Conservation (phyloP, 768 basidiomycete genomes). For the Lanmaoa pseudosensibilis region DNA sequence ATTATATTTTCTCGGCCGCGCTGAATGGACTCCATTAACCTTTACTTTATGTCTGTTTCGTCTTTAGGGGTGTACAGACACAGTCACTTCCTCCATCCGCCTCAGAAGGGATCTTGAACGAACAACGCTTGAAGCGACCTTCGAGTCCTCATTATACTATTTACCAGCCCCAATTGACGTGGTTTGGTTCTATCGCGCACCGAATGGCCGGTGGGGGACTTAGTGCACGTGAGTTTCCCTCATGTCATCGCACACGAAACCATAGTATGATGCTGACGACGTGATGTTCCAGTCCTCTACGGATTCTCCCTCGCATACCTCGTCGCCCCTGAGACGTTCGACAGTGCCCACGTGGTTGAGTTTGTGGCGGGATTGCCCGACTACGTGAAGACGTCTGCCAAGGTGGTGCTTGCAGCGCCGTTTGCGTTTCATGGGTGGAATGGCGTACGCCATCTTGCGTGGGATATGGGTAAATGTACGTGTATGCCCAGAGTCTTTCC, state of each 20-base stretch:
- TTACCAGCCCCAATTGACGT: conserved; percentile 94
- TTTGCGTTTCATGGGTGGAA: conserved; percentile 92
- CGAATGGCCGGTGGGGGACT: conserved; percentile 83
- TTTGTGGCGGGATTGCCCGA: conserved; percentile 70
- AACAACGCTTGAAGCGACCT: conserved; percentile 86
- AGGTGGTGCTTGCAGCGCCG: conserved; percentile 77
- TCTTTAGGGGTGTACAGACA: conserved; percentile 55
- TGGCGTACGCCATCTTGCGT: conserved; percentile 84
- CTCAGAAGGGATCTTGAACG: conserved; percentile 68
- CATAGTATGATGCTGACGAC: background rate
- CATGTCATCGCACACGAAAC: background rate
- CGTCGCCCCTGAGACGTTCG: conserved; percentile 75
- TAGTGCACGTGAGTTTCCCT: conserved; percentile 43
- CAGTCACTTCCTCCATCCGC: conserved; percentile 63
- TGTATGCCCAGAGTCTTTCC: conserved; percentile 25
- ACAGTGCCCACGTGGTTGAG: conserved; percentile 75
- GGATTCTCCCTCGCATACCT: conserved; percentile 86
- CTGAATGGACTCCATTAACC: background rate
- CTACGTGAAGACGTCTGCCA: conserved; percentile 71
- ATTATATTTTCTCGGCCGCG: background rate
- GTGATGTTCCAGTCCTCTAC: conserved; percentile 65
- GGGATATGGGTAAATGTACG: conserved; percentile 90
- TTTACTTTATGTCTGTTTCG: background rate
- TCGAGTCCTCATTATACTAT: conserved; percentile 95
- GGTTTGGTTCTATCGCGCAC: conserved; percentile 83